A percentile compares a stretch with the other conserved stretches of the same genome.
phyloP scores from a whole-genome alignment of 2,329 filamentous ascomycete species.

The Paraphoma sp. region DNA sequence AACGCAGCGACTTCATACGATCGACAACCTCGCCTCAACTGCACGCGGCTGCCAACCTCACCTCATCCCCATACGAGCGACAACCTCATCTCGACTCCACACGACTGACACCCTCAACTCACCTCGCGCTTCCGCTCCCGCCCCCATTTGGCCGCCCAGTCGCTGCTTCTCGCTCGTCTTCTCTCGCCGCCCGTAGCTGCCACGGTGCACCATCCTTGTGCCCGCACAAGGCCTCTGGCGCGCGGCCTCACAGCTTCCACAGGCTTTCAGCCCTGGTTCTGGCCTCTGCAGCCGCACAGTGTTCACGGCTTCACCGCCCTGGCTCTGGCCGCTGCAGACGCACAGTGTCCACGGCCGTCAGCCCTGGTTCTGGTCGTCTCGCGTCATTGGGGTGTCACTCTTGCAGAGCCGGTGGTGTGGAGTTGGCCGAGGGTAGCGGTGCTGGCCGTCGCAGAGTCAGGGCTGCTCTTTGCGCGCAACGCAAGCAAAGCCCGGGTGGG shows the following conservation, averaged over 20 bases:
- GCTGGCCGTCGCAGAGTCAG: constrained; percentile 11
- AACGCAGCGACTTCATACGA: no score
- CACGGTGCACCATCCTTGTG: constrained; percentile 24
- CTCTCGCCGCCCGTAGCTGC: constrained; percentile 7
- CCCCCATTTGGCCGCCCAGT: no score
- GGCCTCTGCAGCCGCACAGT: not conserved
- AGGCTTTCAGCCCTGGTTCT: constrained; percentile 15
- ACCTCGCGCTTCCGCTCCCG: no score
- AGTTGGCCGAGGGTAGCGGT: constrained; percentile 9
- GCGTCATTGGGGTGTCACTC: constrained; percentile 18
- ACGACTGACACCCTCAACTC: no score
- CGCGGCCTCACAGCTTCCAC: constrained; percentile 4
- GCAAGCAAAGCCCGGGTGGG: constrained; percentile 23
- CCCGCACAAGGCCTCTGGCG: constrained; percentile 18
- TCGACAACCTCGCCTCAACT: no score
- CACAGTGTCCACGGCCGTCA: no score
- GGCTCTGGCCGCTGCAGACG: no score
- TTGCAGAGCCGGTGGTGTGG: constrained; percentile 11
- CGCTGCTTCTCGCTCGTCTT: not conserved
- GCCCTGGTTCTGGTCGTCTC: not conserved
- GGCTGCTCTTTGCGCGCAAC: constrained; percentile 14
- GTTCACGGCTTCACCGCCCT: no score
- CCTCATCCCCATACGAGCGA: no score
- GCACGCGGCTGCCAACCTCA: no score
- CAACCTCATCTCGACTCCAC: no score